phyloP scores from a whole-genome alignment of 179 eudicot genomes.

The Beta macrorhiza region DNA sequence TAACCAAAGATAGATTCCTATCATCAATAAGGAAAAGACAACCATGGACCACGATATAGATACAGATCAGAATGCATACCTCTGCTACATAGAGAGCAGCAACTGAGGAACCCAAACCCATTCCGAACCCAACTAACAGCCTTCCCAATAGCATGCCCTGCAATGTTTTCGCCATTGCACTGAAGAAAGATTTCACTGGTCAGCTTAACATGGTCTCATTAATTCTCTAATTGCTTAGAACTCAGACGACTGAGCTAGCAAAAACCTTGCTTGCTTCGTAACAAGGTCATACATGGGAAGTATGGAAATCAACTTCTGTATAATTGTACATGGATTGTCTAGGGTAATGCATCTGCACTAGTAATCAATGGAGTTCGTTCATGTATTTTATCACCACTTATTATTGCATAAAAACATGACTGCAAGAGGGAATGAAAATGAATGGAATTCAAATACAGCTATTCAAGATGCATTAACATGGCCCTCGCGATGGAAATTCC shows the following conservation, averaged over 20 bases:
- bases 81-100: constrained; percentile 91
- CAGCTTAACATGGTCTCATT: constrained; percentile 17
- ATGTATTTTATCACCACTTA: background rate
- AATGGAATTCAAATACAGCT: background rate
- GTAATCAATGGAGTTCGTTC: background rate
- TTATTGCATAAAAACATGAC: background rate
- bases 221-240: background rate
- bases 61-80: constrained; percentile 40
- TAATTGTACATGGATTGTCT: background rate
- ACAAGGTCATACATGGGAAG: background rate
- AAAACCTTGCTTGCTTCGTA: background rate
- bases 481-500: background rate
- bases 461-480: background rate
- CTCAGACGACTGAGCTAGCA: background rate
- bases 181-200: constrained; percentile 36
- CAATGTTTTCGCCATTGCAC: constrained; percentile 66
- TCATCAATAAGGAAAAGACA: background rate
- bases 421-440: background rate
- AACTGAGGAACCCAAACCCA: constrained; percentile 94
- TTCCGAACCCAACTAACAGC: constrained; percentile 75
- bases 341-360: background rate
- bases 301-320: background rate
- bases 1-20: constrained; percentile 4
- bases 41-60: background rate
- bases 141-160: constrained; percentile 88